Evolutionary conservation across 768 basidiomycete genomes (phyloP).

Genomic region (Panellus pusillus): DNA sequence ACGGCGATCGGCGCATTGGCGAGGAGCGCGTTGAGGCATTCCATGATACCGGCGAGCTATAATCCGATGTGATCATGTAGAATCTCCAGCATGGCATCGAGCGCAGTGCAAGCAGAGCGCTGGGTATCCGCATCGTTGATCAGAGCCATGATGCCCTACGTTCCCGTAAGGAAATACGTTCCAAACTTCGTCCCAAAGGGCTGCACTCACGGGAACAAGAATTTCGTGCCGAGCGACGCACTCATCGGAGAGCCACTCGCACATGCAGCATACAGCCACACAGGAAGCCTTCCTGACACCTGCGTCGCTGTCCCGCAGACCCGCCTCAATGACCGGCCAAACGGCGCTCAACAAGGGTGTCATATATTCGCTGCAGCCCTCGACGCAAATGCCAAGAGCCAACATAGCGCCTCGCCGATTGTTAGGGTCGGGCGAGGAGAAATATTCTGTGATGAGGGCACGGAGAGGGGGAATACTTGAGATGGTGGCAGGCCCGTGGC

Average conservation of each 20-base stretch:
- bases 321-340: constrained; percentile 92
- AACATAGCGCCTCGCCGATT: constrained; percentile 92
- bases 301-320: constrained; percentile 80
- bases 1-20: constrained; percentile 83
- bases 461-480: constrained; percentile 94
- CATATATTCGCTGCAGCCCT: constrained; percentile 98
- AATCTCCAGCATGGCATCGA: constrained; percentile 95
- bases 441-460: constrained; percentile 79
- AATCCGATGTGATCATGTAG: constrained; percentile 86
- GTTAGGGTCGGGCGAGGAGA: constrained; percentile 73
- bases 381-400: constrained; percentile 92
- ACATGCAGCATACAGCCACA: constrained; percentile 91
- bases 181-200: not conserved
- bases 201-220: constrained; percentile 75
- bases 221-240: constrained; percentile 79
- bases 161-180: not conserved
- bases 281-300: constrained; percentile 95
- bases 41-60: constrained; percentile 94
- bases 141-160: constrained; percentile 84
- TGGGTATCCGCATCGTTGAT: constrained; percentile 87
- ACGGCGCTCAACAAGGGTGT: constrained; percentile 87
- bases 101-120: constrained; percentile 91
- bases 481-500: constrained; percentile 89
- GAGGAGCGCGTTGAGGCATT: constrained; percentile 82
- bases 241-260: constrained; percentile 96